These are phyloP conservation scores for Candida peoriensis DNA, from an alignment of 805 yeast species.

Conservation along the genomic window DNA sequence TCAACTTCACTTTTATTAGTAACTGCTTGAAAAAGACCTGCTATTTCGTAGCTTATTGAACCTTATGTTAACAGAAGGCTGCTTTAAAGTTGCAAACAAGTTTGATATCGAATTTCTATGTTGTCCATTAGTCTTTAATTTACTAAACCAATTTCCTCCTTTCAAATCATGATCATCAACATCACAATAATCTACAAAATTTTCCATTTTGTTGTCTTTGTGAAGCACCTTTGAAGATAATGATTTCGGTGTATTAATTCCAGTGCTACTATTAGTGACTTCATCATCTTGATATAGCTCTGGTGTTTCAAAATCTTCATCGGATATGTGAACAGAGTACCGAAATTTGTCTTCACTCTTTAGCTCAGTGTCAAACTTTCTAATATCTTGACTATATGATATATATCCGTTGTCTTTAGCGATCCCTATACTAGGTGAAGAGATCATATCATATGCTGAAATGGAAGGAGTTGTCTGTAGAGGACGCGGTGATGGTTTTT, in stretches of 20 bases:
- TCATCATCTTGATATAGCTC: conserved; percentile 2
- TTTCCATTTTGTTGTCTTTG: background rate
- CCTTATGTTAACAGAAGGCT: too few relatives aligned
- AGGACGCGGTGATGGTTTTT: background rate
- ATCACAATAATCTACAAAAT: background rate
- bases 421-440: too few relatives aligned
- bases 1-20: too few relatives aligned
- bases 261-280: background rate
- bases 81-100: too few relatives aligned
- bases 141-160: conserved; percentile 1
- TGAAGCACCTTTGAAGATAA: too few relatives aligned
- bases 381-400: too few relatives aligned
- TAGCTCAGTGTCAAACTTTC: conserved; percentile 1
- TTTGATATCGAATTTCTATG: background rate
- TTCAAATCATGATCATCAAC: background rate
- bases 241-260: too few relatives aligned
- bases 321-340: conserved; percentile 10
- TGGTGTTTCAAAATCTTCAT: conserved; percentile 10
- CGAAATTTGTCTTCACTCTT: conserved; percentile 2
- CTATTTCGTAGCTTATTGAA: too few relatives aligned
- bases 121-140: background rate
- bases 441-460: too few relatives aligned
- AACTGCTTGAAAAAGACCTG: too few relatives aligned
- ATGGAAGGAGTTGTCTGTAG: too few relatives aligned
- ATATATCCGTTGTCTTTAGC: too few relatives aligned